Percentiles rank a stretch among this genome's conserved stretches.
Evolutionary conservation across 73 alveolate genomes (phyloP).

Genomic region (Blepharisma stoltei): DNA sequence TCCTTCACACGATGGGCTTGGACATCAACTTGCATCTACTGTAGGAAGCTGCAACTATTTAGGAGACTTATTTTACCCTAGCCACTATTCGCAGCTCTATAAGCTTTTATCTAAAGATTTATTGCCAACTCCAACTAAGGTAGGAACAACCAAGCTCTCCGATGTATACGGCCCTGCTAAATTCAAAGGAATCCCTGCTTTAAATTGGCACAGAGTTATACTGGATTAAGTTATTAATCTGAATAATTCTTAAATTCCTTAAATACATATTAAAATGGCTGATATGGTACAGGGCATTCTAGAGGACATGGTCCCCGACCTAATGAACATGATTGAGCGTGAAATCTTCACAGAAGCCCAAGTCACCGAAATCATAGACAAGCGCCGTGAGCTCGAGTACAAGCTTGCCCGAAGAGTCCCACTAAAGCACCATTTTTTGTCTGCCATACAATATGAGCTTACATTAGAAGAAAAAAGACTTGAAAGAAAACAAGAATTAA

Average conservation of each 20-base stretch:
- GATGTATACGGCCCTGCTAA: not conserved
- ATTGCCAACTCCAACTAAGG: not conserved
- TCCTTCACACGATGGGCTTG: too few relatives aligned
- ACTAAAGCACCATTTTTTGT: slow-evolving; percentile 2
- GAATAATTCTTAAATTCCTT: not conserved
- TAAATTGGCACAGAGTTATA: slow-evolving; percentile 11
- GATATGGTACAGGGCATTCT: slow-evolving; percentile 29
- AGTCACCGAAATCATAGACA: not conserved
- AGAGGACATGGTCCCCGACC: slow-evolving; percentile 34
- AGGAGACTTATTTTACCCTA: slow-evolving; percentile 16
- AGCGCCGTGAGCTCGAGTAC: slow-evolving; percentile 14
- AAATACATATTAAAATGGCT: slow-evolving; percentile 18
- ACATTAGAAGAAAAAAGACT: not conserved
- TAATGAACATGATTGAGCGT: not conserved
- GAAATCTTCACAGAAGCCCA: slow-evolving; percentile 21
- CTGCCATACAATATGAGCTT: slow-evolving; percentile 25
- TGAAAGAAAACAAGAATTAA: not conserved
- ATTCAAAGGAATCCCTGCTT: not conserved
- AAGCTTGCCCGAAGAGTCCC: slow-evolving; percentile 28
- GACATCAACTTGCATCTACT: too few relatives aligned
- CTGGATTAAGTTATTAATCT: not conserved
- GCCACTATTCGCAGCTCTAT: slow-evolving; percentile 11
- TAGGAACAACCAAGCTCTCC: not conserved
- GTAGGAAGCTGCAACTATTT: too few relatives aligned
- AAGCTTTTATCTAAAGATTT: too few relatives aligned